Conservation (phyloP, 768 basidiomycete genomes). For the Pulveroboletus sp. region DNA sequence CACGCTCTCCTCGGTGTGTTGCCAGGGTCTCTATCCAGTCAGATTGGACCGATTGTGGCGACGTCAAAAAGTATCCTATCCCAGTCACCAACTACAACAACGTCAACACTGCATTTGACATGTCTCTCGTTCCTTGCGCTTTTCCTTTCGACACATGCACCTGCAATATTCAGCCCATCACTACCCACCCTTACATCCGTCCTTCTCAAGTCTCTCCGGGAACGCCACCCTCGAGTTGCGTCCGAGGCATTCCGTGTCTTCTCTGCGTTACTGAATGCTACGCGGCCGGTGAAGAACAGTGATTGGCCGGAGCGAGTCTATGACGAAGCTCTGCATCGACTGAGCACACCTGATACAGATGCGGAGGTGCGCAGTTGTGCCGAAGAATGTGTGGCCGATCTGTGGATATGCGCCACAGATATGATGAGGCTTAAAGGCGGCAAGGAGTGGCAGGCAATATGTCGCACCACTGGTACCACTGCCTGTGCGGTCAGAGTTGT, state of each 20-base stretch:
- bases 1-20: slow-evolving; percentile 72
- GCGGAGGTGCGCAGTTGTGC: slow-evolving; percentile 83
- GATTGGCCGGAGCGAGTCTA: slow-evolving; percentile 76
- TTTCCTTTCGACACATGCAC: slow-evolving; percentile 68
- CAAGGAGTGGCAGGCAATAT: slow-evolving; percentile 79
- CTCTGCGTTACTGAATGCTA: slow-evolving; percentile 71
- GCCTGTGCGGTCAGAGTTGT: slow-evolving; percentile 79
- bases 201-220: slow-evolving; percentile 67
- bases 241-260: slow-evolving; percentile 87
- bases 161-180: slow-evolving; percentile 51
- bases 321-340: slow-evolving; percentile 60
- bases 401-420: slow-evolving; percentile 86
- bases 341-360: slow-evolving; percentile 82
- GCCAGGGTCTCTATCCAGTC: slow-evolving; percentile 73
- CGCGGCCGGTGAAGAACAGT: slow-evolving; percentile 59
- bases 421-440: slow-evolving; percentile 54
- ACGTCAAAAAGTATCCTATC: slow-evolving; percentile 63
- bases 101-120: slow-evolving; percentile 77
- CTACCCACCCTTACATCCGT: slow-evolving; percentile 69
- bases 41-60: slow-evolving; percentile 57
- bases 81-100: slow-evolving; percentile 66
- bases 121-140: slow-evolving; percentile 80
- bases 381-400: slow-evolving; percentile 76
- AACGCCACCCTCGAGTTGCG: slow-evolving; percentile 85
- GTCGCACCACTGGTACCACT: slow-evolving; percentile 63